Base-by-base conservation (phyloP, 495 filamentous ascomycete species). In the Parathielavia appendiculata region DNA sequence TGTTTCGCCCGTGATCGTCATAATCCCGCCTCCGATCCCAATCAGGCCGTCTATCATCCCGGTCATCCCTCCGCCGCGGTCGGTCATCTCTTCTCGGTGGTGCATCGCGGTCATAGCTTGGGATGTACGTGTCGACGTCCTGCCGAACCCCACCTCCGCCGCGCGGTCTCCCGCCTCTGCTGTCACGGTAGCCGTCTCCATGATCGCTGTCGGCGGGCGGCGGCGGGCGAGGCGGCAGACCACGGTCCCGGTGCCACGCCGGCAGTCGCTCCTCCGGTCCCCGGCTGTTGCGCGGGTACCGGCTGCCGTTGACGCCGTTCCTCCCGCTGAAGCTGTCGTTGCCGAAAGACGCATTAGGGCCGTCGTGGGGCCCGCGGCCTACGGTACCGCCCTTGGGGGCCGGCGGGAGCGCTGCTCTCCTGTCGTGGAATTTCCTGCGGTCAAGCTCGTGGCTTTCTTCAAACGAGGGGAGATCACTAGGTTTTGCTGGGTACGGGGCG, bases 391-490 rank as follows among this genome's bases (percentile, higher is more conserved):
- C 91, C 61, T 91, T 89, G 13, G 93, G 95, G 19, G 91, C 92
- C 17, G 93, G 93, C 23, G 93, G 92, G 47, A 90, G 77, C 16
- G 83, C 83, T 13, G 83, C 84, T 66, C 87, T 86, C 60, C 92
- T 82, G 59, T 86, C 83, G 59, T 92, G 86, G 66, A 91, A 89
- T 69, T 90, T 92, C 57, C 91, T 83, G 36, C 93, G 84, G 66
- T 99, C 93, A 20, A 97, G 76, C 72, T 99, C 93, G 73, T 99
- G 93, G 17, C 90, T 96, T 61, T 97, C 95, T 61, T 93, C 87
- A 62, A 95, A 97, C 17, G 75, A 80, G 20, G 93, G 93, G 20
- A 99, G 74, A 36, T 97, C 92, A 58, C 85, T 82, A 5, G 92
- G 87, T 51, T 77, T 79, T 17, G 91, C 84, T 11, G 93, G 95